phyloP scores from a whole-genome alignment of 192 early-diverging fungal genomes.

The Diversispora epigaea region DNA sequence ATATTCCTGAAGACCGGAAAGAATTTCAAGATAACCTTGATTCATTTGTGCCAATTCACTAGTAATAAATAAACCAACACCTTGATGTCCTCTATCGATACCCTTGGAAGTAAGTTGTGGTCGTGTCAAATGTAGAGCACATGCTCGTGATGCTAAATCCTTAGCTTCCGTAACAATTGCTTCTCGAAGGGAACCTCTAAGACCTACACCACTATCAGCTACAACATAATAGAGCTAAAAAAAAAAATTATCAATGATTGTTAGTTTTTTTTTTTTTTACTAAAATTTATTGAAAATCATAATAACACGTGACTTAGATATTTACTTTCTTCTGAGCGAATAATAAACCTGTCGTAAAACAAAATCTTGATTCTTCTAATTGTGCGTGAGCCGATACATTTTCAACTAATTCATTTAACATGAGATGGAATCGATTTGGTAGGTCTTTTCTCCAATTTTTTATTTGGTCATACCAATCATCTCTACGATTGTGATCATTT shows the following conservation, averaged over 20 bases:
- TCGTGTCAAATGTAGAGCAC: conserved; percentile 28
- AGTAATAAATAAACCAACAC: conserved; percentile 31
- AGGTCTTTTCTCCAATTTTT: conserved; percentile 29
- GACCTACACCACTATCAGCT: conserved; percentile 29
- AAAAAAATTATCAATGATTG: neutral
- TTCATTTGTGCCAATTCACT: conserved; percentile 30
- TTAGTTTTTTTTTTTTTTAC: neutral
- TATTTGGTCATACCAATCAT: conserved; percentile 27
- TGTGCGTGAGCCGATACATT: conserved; percentile 33
- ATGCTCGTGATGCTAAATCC: neutral
- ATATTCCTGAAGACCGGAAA: conserved; percentile 30
- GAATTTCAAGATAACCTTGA: conserved; percentile 27
- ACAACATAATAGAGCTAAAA: conserved; percentile 21
- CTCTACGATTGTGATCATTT: conserved; percentile 15
- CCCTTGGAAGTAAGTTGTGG: conserved; percentile 28
- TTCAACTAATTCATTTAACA: conserved; percentile 33
- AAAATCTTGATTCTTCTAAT: conserved; percentile 14
- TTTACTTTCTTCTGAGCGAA: conserved; percentile 24
- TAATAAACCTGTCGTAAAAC: conserved; percentile 24
- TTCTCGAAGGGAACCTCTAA: conserved; percentile 21
- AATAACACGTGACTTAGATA: neutral
- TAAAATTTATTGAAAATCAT: neutral
- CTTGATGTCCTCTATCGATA: conserved; percentile 31
- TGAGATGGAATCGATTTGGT: conserved; percentile 21
- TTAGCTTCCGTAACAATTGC: conserved; percentile 29